phyloP scores from a whole-genome alignment of 2,329 filamentous ascomycete genomes.

The Zasmidium cellare region DNA sequence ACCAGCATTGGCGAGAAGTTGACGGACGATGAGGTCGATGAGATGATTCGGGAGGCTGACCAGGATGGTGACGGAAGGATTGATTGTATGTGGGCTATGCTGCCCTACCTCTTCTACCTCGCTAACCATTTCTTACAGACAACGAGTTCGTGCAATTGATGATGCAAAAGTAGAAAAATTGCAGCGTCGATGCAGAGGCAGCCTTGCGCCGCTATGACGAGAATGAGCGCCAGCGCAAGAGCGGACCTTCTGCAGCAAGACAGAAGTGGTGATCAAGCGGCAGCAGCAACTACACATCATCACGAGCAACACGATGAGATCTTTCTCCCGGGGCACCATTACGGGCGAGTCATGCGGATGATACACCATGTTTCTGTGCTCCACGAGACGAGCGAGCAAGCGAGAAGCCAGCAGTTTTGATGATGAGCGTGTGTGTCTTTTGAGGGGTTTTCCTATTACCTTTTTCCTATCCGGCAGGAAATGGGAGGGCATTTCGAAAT shows the following conservation, averaged over 20 bases:
- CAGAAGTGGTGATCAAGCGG: background rate
- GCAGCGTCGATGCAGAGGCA: background rate
- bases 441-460: background rate
- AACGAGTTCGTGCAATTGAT: conserved; percentile 59
- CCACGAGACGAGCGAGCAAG: background rate
- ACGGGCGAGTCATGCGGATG: background rate
- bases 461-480: background rate
- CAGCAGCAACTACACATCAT: background rate
- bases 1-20: conserved; percentile 65
- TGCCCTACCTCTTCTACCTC: background rate
- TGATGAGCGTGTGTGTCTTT: background rate
- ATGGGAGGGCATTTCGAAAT: background rate
- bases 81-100: conserved; percentile 50
- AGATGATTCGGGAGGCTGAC: conserved; percentile 66
- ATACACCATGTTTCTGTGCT: background rate
- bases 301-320: background rate
- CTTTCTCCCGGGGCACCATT: background rate
- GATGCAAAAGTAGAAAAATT: conserved; percentile 54
- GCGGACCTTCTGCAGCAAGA: background rate
- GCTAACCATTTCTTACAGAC: conserved; percentile 37
- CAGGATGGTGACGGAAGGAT: conserved; percentile 65
- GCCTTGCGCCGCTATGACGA: background rate
- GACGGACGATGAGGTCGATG: conserved; percentile 64
- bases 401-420: background rate
- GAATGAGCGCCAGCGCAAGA: background rate